Evolutionary conservation across 768 basidiomycete species (phyloP).

Genomic region (Calocybe gangraenosa): DNA sequence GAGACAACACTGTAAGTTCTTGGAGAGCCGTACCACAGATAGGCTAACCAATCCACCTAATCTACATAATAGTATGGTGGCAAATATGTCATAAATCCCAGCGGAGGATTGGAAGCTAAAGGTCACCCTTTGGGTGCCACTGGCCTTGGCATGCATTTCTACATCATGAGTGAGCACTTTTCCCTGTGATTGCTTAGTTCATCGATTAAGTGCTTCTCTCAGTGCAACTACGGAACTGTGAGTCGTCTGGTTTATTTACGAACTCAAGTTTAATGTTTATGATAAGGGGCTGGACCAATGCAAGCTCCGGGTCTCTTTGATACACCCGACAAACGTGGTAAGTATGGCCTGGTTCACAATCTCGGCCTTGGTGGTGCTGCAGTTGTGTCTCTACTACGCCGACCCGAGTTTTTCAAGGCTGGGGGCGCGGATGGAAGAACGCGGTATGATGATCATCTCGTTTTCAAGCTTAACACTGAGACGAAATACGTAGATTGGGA

Average conservation of each 20-base stretch:
- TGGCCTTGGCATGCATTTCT: conserved; percentile 85
- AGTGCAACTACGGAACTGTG: conserved; percentile 78
- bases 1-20: conserved; percentile 69
- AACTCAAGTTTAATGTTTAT: not conserved
- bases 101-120: conserved; percentile 85
- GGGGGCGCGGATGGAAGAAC: conserved; percentile 65
- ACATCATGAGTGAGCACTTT: conserved; percentile 60
- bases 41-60: not conserved
- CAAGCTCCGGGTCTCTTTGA: conserved; percentile 72
- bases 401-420: conserved; percentile 71
- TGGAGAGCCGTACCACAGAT: not conserved
- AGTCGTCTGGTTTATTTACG: conserved; percentile 14
- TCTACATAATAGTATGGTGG: conserved; percentile 67
- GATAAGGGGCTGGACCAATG: conserved; percentile 78
- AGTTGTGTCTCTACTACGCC: conserved; percentile 69
- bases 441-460: conserved; percentile 34
- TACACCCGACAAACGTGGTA: conserved; percentile 58
- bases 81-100: conserved; percentile 81
- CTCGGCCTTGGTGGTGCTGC: conserved; percentile 80
- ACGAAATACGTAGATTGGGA: conserved; percentile 47
- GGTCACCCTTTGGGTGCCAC: conserved; percentile 84
- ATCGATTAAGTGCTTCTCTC: conserved; percentile 5
- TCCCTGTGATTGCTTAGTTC: not conserved
- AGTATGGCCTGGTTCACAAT: conserved; percentile 81
- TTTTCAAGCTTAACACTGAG: not conserved